phyloP scores from a whole-genome alignment of 176 grass and related monocot species.

The Rhynchospora breviuscula region DNA sequence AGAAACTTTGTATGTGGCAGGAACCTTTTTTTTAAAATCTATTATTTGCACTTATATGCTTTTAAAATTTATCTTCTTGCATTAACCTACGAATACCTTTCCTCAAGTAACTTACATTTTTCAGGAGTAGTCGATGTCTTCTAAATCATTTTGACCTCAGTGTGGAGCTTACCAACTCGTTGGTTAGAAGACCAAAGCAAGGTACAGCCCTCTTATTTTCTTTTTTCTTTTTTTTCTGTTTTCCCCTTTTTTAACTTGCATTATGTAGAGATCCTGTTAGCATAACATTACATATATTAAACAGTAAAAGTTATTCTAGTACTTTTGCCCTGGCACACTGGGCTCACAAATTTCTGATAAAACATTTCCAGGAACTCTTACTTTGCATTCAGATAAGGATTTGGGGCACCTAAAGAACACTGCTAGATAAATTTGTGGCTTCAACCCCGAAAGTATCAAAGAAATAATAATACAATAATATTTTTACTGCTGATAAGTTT shows the following conservation, averaged over 20 bases:
- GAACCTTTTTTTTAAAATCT: background rate
- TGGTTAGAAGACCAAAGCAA: background rate
- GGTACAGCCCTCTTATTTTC: background rate
- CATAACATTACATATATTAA: background rate
- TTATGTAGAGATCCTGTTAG: background rate
- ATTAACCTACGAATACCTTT: background rate
- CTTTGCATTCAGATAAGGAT: background rate
- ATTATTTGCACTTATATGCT: background rate
- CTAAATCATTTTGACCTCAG: background rate
- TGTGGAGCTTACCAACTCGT: background rate
- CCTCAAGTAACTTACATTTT: background rate
- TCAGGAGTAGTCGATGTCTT: conserved; percentile 1
- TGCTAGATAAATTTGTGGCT: too few species aligned
- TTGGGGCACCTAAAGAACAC: too few species aligned
- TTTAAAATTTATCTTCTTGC: background rate
- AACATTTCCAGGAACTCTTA: background rate
- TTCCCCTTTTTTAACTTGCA: background rate
- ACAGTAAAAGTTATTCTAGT: background rate
- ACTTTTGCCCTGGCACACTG: background rate
- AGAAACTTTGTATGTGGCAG: background rate
- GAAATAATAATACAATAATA: too few species aligned
- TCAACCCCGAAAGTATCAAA: too few species aligned
- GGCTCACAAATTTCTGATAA: background rate
- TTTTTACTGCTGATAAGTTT: too few species aligned
- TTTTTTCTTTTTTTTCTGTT: background rate